Evolutionary conservation across 305 asterid genomes (phyloP).

Genomic region (Fraxinus greggii): DNA sequence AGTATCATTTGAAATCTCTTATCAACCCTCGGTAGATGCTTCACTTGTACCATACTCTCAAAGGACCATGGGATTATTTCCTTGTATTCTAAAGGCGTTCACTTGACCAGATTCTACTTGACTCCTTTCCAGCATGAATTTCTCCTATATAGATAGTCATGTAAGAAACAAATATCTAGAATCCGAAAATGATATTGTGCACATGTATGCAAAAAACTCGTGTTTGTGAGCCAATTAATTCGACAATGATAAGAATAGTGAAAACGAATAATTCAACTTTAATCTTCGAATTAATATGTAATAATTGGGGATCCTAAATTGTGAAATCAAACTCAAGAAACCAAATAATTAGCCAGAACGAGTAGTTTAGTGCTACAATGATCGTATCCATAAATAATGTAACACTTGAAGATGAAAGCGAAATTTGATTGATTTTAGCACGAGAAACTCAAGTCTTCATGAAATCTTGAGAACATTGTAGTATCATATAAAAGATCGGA

Average conservation of each 20-base stretch:
- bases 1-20: too few relatives aligned
- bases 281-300: neutral
- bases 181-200: neutral
- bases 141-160: conserved; percentile 15
- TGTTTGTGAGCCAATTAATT: neutral
- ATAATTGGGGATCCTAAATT: neutral
- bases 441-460: neutral
- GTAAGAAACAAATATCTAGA: neutral
- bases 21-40: too few relatives aligned
- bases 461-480: too few relatives aligned
- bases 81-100: neutral
- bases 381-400: neutral
- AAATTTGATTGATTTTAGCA: neutral
- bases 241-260: neutral
- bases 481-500: too few relatives aligned
- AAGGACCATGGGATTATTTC: neutral
- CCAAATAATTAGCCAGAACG: neutral
- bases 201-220: neutral
- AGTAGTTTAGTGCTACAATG: neutral
- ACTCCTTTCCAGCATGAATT: neutral
- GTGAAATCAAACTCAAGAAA: neutral
- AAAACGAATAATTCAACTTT: too few relatives aligned
- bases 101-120: neutral
- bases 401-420: neutral
- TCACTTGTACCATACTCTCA: neutral